These are phyloP conservation scores for Talaromyces proteolyticus DNA, from an alignment of 495 filamentous ascomycete genomes.

Conservation along the genomic window DNA sequence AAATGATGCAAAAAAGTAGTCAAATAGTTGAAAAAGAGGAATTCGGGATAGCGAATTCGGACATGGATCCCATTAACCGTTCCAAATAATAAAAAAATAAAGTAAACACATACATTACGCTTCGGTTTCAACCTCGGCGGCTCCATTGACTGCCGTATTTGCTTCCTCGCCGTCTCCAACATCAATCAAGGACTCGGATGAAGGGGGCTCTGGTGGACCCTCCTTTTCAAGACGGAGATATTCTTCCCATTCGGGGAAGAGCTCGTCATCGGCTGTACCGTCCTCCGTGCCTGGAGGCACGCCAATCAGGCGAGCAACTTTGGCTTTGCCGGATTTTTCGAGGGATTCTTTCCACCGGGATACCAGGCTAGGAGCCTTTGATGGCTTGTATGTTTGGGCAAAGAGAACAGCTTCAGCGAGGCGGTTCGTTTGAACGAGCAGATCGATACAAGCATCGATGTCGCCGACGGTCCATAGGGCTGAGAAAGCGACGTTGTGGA, in stretches of 20 bases:
- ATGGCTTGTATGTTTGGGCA: conserved; percentile 90
- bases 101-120: conserved; percentile 10
- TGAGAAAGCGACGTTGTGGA: conserved; percentile 88
- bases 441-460: conserved; percentile 71
- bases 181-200: conserved; percentile 43
- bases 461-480: conserved; percentile 85
- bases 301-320: conserved; percentile 75
- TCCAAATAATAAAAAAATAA: neutral
- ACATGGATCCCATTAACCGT: conserved; percentile 5
- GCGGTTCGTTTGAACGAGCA: conserved; percentile 72
- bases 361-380: conserved; percentile 61
- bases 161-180: conserved; percentile 32
- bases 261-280: conserved; percentile 70
- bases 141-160: conserved; percentile 26
- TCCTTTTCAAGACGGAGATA: conserved; percentile 77
- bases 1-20: neutral
- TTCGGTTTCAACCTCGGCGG: conserved; percentile 24
- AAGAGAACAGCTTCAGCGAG: conserved; percentile 84
- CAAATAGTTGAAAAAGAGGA: neutral
- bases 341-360: conserved; percentile 73
- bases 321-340: conserved; percentile 73
- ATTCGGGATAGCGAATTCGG: neutral
- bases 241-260: conserved; percentile 95
- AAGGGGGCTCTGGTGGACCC: conserved; percentile 38
- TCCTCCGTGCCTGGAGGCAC: conserved; percentile 57